Conservation (phyloP, 768 basidiomycete species). For the Lactifluus rugatus region DNA sequence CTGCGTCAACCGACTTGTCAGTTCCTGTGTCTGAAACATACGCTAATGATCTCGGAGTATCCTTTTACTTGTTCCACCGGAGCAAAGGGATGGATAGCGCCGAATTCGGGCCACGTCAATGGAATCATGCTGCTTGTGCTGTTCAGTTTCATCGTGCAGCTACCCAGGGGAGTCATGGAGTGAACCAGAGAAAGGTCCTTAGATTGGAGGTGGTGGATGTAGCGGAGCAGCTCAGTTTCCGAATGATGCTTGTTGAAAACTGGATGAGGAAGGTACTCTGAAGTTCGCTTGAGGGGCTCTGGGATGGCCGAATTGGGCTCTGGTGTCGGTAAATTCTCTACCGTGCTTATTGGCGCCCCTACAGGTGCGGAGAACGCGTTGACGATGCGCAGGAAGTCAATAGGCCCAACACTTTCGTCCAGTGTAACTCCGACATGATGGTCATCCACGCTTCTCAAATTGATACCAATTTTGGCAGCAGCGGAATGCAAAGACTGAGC, state of each 20-base stretch:
- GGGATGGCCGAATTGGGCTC: slow-evolving; percentile 43
- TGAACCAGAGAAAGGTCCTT: slow-evolving; percentile 95
- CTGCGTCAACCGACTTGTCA: not conserved
- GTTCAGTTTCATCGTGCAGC: slow-evolving; percentile 98
- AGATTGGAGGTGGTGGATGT: slow-evolving; percentile 85
- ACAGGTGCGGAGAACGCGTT: slow-evolving; percentile 72
- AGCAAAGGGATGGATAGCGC: slow-evolving; percentile 85
- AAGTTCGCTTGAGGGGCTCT: slow-evolving; percentile 45
- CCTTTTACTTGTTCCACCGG: slow-evolving; percentile 85
- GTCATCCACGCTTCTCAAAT: slow-evolving; percentile 71
- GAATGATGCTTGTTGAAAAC: slow-evolving; percentile 97
- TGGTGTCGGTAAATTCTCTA: slow-evolving; percentile 34
- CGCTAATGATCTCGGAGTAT: slow-evolving; percentile 74
- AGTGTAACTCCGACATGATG: slow-evolving; percentile 77
- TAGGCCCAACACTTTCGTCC: slow-evolving; percentile 78
- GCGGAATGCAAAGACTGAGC: slow-evolving; percentile 58
- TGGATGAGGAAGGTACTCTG: slow-evolving; percentile 69
- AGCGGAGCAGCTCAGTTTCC: slow-evolving; percentile 97
- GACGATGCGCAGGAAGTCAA: slow-evolving; percentile 66
- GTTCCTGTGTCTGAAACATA: slow-evolving; percentile 22
- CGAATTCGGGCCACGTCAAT: slow-evolving; percentile 89
- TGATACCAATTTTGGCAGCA: slow-evolving; percentile 60
- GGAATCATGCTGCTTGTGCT: slow-evolving; percentile 98
- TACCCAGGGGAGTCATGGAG: slow-evolving; percentile 92
- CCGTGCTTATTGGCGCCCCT: slow-evolving; percentile 36